These are phyloP conservation scores for Apium graveolens DNA, from an alignment of 129 eudicot genomes.

Conservation along the genomic window DNA sequence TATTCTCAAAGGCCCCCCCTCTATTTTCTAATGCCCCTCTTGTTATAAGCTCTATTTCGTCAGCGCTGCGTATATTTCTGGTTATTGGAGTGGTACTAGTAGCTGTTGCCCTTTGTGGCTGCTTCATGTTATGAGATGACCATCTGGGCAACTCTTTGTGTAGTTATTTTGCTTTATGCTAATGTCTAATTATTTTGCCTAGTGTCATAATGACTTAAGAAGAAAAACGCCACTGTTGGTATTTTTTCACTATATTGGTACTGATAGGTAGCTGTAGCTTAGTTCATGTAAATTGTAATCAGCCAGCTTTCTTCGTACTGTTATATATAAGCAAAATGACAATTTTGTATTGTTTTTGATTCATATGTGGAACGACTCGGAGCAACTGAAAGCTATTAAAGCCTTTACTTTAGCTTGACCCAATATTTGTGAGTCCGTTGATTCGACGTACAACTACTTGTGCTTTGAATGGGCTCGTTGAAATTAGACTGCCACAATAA, in stretches of 20 bases:
- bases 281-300: conserved; percentile 1
- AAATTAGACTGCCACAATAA: too few species aligned
- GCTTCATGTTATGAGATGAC: not conserved
- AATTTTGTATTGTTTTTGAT: not conserved
- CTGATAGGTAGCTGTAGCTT: not conserved
- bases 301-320: not conserved
- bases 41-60: not conserved
- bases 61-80: not conserved
- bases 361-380: not conserved
- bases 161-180: not conserved
- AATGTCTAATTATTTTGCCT: not conserved
- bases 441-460: too few species aligned
- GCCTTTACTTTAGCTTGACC: not conserved
- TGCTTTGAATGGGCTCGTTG: too few species aligned
- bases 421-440: too few species aligned
- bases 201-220: not conserved
- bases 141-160: not conserved
- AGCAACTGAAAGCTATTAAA: not conserved
- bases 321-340: not conserved
- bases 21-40: not conserved
- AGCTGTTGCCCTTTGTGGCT: not conserved
- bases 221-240: not conserved
- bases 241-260: not conserved
- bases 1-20: not conserved
- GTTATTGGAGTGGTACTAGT: not conserved